A percentile compares a stretch with the other conserved stretches of the same genome.
phyloP scores from a whole-genome alignment of 2,329 filamentous ascomycete genomes.

The Graphiopsis chlorocephala region DNA sequence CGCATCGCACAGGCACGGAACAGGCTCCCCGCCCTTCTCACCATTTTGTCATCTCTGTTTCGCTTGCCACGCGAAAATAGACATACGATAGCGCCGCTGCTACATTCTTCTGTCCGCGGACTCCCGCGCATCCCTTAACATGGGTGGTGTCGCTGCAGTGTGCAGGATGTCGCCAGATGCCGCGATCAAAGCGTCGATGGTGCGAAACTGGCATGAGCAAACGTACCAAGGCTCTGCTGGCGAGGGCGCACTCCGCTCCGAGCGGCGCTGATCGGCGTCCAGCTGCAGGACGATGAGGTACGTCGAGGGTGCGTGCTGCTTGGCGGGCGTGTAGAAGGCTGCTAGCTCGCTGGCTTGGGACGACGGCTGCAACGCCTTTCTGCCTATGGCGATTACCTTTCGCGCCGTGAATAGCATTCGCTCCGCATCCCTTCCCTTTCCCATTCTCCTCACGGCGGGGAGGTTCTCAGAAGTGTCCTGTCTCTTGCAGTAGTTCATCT shows the following conservation, averaged over 20 bases:
- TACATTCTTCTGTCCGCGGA: not conserved
- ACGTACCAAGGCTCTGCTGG: not conserved
- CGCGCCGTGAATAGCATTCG: conserved; percentile 5
- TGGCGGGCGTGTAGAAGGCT: not conserved
- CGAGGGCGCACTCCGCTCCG: not conserved
- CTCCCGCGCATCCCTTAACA: not conserved
- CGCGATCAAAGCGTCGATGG: not conserved
- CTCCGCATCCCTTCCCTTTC: not conserved
- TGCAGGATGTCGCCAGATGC: not conserved
- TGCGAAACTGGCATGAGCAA: not conserved
- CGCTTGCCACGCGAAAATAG: not conserved
- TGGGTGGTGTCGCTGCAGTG: not conserved
- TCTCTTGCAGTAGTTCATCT: not conserved
- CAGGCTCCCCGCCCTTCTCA: not conserved
- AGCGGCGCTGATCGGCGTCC: not conserved
- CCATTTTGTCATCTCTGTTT: not conserved
- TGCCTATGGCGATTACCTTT: conserved; percentile 1
- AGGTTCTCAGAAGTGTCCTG: not conserved
- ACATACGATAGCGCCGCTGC: not conserved
- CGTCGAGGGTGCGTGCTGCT: not conserved
- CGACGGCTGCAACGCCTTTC: conserved; percentile 2
- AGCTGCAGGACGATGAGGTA: not conserved
- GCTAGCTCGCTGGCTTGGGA: not conserved
- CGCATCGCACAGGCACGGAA: not conserved
- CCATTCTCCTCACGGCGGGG: not conserved